These are phyloP conservation scores for Syncephalastrum contaminatum DNA, from an alignment of 371 early-diverging fungal species.

Conservation along the genomic window DNA sequence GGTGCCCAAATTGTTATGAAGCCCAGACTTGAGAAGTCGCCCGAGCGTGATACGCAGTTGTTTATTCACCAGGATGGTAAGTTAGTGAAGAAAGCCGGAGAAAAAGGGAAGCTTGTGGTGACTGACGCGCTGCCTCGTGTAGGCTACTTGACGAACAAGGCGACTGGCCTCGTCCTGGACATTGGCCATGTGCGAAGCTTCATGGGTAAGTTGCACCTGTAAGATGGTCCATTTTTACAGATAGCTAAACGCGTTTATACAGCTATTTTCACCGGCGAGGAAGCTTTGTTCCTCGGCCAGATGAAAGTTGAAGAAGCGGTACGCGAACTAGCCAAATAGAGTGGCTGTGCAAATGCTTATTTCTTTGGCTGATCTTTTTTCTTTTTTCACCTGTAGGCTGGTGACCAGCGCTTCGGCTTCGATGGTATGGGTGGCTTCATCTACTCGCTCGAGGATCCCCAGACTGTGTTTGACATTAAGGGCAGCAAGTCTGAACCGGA, in stretches of 20 bases:
- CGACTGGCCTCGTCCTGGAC: constrained; percentile 33
- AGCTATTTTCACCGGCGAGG: constrained; percentile 41
- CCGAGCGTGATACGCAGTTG: constrained; percentile 19
- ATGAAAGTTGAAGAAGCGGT: constrained; percentile 38
- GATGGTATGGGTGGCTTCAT: constrained; percentile 27
- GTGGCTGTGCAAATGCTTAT: neutral
- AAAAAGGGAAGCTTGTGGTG: neutral
- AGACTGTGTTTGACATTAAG: constrained; percentile 24
- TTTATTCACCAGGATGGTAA: constrained; percentile 28
- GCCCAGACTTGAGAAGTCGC: constrained; percentile 10
- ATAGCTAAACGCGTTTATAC: neutral
- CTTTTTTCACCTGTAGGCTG: constrained; percentile 14
- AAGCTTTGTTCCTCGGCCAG: constrained; percentile 29
- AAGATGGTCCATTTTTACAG: neutral
- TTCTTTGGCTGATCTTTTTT: constrained; percentile 4
- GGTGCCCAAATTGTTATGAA: constrained; percentile 15
- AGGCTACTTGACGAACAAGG: constrained; percentile 43
- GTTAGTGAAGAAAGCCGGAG: neutral
- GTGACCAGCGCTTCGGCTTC: constrained; percentile 33
- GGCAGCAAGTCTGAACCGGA: constrained; percentile 23
- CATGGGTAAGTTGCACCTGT: constrained; percentile 18
- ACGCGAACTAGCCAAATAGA: constrained; percentile 3
- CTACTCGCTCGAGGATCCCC: constrained; percentile 21
- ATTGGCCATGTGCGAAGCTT: constrained; percentile 33
- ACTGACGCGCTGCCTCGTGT: neutral